Conservation (phyloP, 1,284 basidiomycete species). For the Ceratobasidium sp. region DNA sequence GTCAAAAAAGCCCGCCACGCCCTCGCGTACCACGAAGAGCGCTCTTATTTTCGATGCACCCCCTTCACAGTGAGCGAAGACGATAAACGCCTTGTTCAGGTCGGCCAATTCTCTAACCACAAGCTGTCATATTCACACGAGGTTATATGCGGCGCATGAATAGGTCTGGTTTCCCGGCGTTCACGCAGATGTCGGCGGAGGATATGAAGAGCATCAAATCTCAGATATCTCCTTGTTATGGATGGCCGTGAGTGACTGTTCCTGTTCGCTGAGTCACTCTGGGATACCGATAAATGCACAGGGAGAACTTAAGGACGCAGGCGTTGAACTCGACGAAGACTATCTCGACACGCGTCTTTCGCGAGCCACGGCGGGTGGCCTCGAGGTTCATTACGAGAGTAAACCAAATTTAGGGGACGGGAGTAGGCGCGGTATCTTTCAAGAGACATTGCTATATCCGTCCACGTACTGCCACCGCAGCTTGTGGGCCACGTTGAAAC, state of each 20-base stretch:
- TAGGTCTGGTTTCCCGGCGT: slow-evolving; percentile 44
- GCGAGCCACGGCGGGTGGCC: background rate
- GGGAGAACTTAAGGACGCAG: slow-evolving; percentile 2
- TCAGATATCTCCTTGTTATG: slow-evolving; percentile 43
- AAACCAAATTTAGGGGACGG: background rate
- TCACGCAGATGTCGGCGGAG: slow-evolving; percentile 45
- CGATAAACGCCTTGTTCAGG: slow-evolving; percentile 21
- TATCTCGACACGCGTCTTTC: slow-evolving; percentile 10
- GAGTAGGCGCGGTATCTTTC: background rate
- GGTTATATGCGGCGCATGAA: background rate
- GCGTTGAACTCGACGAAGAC: slow-evolving; percentile 4
- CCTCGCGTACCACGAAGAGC: slow-evolving; percentile 40
- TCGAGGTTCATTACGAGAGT: slow-evolving; percentile 8
- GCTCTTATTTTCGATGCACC: slow-evolving; percentile 13
- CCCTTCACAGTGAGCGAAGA: slow-evolving; percentile 2
- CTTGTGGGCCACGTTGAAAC: background rate
- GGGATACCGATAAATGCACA: background rate
- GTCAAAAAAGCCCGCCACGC: slow-evolving; percentile 42
- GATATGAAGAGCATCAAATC: slow-evolving; percentile 41
- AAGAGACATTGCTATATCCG: background rate
- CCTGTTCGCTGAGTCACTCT: background rate
- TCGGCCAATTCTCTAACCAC: background rate
- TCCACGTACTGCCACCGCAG: slow-evolving; percentile 2
- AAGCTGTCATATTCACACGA: background rate
- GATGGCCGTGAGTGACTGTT: slow-evolving; percentile 36